These are phyloP conservation scores for Meredithiella fracta DNA, from an alignment of 2,329 filamentous ascomycete species.

Conservation along the genomic window DNA sequence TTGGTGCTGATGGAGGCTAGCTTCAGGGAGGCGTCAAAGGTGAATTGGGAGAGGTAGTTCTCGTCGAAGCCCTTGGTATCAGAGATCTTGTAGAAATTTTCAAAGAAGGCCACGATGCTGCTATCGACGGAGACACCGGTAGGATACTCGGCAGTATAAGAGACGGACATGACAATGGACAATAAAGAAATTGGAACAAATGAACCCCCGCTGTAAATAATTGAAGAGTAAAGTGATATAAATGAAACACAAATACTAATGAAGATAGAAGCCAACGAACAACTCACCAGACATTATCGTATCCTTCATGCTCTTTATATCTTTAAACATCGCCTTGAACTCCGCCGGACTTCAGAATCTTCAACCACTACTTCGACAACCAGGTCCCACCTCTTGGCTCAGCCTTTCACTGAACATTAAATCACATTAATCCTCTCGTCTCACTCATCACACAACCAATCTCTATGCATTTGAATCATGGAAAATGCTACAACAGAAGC, in stretches of 20 bases:
- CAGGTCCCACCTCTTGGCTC: no score
- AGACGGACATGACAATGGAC: slow-evolving; percentile 5
- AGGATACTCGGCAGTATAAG: slow-evolving; percentile 17
- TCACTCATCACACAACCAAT: no score
- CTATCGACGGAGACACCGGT: slow-evolving; percentile 15
- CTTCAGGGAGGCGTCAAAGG: slow-evolving; percentile 20
- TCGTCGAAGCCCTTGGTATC: slow-evolving; percentile 20
- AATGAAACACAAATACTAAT: background rate
- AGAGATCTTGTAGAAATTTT: slow-evolving; percentile 20
- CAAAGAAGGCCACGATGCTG: slow-evolving; percentile 19
- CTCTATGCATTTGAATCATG: no score
- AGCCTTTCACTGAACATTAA: no score
- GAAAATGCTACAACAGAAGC: no score
- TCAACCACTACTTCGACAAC: no score
- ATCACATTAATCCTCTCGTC: no score
- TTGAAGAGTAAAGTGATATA: background rate
- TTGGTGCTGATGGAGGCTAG: slow-evolving; percentile 18
- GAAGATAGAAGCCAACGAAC: no score
- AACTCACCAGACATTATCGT: background rate
- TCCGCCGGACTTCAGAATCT: no score
- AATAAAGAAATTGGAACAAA: background rate
- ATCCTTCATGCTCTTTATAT: background rate
- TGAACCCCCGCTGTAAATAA: background rate
- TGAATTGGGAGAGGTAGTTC: slow-evolving; percentile 19
- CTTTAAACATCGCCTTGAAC: background rate